Evolutionary conservation across 768 basidiomycete species (phyloP), one percentile per base, ranked within the genome.

Genomic region (Pulveroboletus sp.): DNA sequence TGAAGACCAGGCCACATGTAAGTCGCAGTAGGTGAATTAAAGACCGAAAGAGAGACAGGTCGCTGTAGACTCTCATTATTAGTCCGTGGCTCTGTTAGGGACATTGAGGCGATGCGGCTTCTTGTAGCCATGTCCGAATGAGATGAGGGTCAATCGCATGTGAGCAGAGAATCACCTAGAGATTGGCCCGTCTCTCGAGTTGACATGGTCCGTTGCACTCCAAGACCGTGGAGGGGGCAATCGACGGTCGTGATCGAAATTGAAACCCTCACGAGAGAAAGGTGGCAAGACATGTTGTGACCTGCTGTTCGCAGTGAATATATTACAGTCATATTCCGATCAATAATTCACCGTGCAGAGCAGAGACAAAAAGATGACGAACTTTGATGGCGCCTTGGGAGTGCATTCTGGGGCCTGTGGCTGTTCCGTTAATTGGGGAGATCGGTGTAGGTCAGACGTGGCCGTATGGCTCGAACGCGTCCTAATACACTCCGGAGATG

Each of bases 1-100:
- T 69, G 65, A 52, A 78, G 69, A 49, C 60, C 67, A n/a, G 74
- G 74, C 76, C 76, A 79, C 59, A 69, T 66, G 61, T 70, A 79
- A 40, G 74, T 72, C 52, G 76, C 71, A 47, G 70, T 74, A 41
- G 72, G 67, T 40, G 72, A 69, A 58, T 72, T 69, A 62, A 74
- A 74, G 44, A 74, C 68, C 21, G 72, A 71, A 46, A 75, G 63
- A 42, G 69, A 66, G 43, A 70, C 62, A 33, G 67, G 68, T 60
- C 60, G 68, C 51, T 66, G 68, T 24, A 47, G 53, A 55, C 50
- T 52, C 36, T 67, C 64, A 39, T 60, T 54, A 54, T 57, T 49
- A 47, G 48, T 45, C 54, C 54, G 56, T 26, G 52, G 46, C 31
- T 63, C 64, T 39, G 59, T 52, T 33, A 38, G 45, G 31, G 58